A percentile compares a stretch with the other conserved stretches of the same genome.
Evolutionary conservation across 2,329 filamentous ascomycete species (phyloP).

Genomic region (Stemphylium lycopersici): DNA sequence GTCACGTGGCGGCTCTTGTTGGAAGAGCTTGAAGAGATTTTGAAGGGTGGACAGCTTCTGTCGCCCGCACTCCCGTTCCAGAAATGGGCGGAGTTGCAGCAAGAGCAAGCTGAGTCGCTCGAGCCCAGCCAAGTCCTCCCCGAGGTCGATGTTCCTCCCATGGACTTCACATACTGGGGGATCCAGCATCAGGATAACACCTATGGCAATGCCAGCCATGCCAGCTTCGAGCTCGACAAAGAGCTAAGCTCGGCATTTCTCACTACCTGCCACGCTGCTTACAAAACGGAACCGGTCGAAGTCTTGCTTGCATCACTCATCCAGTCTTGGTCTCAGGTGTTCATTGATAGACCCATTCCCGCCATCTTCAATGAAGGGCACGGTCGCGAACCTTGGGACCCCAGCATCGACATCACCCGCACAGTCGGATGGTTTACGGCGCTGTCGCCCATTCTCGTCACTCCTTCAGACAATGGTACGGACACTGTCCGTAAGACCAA

Average conservation of each 20-base stretch:
- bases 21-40: conserved; percentile 52
- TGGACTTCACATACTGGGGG: conserved; percentile 50
- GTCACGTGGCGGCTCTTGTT: conserved; percentile 56
- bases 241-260: conserved; percentile 35
- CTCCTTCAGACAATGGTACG: conserved; percentile 45
- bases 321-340: conserved; percentile 62
- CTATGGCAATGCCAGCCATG: conserved; percentile 45
- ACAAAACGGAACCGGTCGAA: conserved; percentile 61
- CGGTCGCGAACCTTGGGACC: conserved; percentile 48
- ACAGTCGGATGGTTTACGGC: conserved; percentile 68
- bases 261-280: conserved; percentile 48
- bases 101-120: conserved; percentile 39
- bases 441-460: conserved; percentile 52
- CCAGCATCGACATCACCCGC: conserved; percentile 59
- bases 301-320: conserved; percentile 63
- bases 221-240: conserved; percentile 40
- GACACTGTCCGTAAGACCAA: conserved; percentile 62
- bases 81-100: conserved; percentile 48
- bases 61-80: conserved; percentile 45
- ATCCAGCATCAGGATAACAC: conserved; percentile 46
- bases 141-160: conserved; percentile 35
- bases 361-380: conserved; percentile 55
- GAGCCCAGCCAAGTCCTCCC: conserved; percentile 33
- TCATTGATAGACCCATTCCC: conserved; percentile 59
- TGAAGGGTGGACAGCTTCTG: conserved; percentile 41